Evolutionary conservation across 768 basidiomycete genomes (phyloP), one percentile per base, ranked within the genome.

Genomic region (Leccinum obscurum): DNA sequence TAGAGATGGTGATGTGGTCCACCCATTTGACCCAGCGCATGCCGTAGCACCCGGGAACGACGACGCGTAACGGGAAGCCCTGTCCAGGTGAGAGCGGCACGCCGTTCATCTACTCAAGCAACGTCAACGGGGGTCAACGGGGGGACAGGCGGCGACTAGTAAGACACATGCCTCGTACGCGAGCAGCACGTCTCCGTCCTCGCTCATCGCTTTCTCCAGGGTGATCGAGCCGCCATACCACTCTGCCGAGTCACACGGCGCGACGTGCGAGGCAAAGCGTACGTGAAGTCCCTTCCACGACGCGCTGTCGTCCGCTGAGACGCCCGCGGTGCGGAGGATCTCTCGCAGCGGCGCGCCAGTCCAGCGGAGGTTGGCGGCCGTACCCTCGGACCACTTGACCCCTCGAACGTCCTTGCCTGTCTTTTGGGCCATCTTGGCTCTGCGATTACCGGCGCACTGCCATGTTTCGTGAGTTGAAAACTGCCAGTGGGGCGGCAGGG

Each of bases 1-100:
- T 64, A 5, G 85, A 82, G 58, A 89, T 66, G 28, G 78, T 73
- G 65, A 89, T 84, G 1, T 77, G 82, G 65, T 88, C 85, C 0
- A 88, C 76, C 88, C 89, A 90, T 76, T 90, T 89, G 8, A 89
- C 87, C 86, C 87, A 88, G 11, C 88, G 82, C 32, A 86, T 88
- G 6, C 88, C 88, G 15, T 83, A 77, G 64, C 80, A 82, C 3
- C 89, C 88, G 0, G 89, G 89, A 1, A 85, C 85, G 44, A 89
- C 81, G 8, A 87, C 72, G n/a, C 88, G 84, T 26, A 90, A 64
- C 4, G 88, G 88, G 6, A 80, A 86, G 1, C 88, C 88, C 52
- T 86, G 87, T 57, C 85, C 83, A 1, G 86, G 74, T 14, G 80
- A 78, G 17, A 89, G 73, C 0, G 80, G 76, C 59, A 83, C 80